Conservation (phyloP, 2,329 filamentous ascomycete genomes). For the Myriosclerotinia scirpicola region DNA sequence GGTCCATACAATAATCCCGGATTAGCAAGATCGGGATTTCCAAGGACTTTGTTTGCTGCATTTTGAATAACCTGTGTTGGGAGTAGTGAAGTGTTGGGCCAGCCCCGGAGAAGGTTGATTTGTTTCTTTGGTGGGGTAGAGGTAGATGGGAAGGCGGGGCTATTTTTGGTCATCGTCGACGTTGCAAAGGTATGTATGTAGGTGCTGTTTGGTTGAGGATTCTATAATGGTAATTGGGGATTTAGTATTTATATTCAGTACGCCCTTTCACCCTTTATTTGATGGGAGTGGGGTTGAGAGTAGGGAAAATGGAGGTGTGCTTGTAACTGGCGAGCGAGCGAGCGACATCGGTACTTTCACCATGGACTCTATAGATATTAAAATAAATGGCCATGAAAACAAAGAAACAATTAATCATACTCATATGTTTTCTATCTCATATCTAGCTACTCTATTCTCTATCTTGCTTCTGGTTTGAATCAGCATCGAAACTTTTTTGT, state of each 20-base stretch:
- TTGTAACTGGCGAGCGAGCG: too few relatives aligned
- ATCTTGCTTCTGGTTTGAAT: too few relatives aligned
- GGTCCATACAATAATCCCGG: slow-evolving; percentile 64
- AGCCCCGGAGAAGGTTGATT: slow-evolving; percentile 68
- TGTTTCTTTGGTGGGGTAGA: slow-evolving; percentile 27
- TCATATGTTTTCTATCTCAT: too few relatives aligned
- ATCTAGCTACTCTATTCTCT: too few relatives aligned
- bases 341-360: too few relatives aligned
- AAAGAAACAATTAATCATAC: too few relatives aligned
- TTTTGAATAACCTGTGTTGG: slow-evolving; percentile 42
- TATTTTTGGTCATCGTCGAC: slow-evolving; percentile 13
- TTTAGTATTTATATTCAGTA: neutral
- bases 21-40: slow-evolving; percentile 56
- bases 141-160: neutral
- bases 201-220: neutral
- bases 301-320: neutral
- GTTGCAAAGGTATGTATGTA: neutral
- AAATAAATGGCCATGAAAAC: too few relatives aligned
- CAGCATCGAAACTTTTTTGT: too few relatives aligned
- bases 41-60: slow-evolving; percentile 56
- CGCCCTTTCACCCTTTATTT: neutral
- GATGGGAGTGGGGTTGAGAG: neutral
- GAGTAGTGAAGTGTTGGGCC: slow-evolving; percentile 53
- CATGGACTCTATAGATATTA: too few relatives aligned
- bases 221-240: neutral